Conservation (phyloP, 345 rosid species). For the Erodium maritimum region DNA sequence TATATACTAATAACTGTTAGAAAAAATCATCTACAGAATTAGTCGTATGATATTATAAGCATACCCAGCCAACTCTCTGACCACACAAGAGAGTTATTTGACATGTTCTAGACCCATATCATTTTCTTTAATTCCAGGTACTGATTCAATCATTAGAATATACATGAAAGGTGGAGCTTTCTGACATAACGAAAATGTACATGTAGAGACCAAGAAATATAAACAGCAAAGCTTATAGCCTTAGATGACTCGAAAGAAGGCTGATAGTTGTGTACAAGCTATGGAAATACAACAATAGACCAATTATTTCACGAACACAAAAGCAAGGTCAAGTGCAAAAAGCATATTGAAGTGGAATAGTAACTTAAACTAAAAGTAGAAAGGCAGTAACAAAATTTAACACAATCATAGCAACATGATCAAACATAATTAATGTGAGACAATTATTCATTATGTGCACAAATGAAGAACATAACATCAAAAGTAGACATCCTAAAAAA, state of each 20-base stretch:
- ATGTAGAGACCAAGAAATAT: background rate
- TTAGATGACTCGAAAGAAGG: background rate
- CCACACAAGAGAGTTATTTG: background rate
- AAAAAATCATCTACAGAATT: background rate
- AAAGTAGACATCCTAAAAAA: slow-evolving; percentile 1
- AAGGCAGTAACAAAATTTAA: background rate
- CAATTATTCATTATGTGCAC: background rate
- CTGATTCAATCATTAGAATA: background rate
- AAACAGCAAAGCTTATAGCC: background rate
- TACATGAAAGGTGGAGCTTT: background rate
- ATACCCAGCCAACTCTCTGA: background rate
- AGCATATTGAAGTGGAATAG: background rate
- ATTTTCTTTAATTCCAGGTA: background rate
- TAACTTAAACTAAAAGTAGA: no score
- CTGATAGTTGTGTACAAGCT: background rate
- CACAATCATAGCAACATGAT: background rate
- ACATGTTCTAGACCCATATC: background rate
- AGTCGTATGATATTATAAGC: background rate
- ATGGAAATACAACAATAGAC: no score
- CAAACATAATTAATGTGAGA: background rate
- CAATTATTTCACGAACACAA: no score
- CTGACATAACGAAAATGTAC: background rate
- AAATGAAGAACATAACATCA: background rate
- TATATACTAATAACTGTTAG: background rate
- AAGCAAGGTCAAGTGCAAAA: background rate